Conservation (phyloP, 306 rosid species). For the Acacia confusa region DNA sequence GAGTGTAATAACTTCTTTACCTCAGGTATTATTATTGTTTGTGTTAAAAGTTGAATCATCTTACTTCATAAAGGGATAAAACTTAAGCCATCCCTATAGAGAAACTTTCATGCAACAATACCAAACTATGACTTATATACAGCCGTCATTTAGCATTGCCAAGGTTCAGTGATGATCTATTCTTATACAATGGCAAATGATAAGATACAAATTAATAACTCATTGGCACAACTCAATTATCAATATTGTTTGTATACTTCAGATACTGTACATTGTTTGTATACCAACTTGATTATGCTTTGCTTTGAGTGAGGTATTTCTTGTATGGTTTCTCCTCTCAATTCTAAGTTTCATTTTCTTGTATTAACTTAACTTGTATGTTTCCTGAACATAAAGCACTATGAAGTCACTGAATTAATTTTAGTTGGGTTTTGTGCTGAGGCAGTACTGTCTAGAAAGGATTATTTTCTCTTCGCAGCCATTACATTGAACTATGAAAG, state of each 20-base stretch:
- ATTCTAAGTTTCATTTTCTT: conserved; percentile 11
- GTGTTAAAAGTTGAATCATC: conserved; percentile 20
- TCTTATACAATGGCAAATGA: not conserved
- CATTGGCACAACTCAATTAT: not conserved
- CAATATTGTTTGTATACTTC: not conserved
- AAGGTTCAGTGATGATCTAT: not conserved
- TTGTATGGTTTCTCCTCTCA: conserved; percentile 13
- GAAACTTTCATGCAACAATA: not conserved
- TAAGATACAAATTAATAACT: not conserved
- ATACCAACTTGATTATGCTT: conserved; percentile 9
- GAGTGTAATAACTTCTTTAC: conserved; percentile 97
- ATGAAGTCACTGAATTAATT: not conserved
- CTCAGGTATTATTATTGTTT: conserved; percentile 60
- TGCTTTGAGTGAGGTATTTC: not conserved
- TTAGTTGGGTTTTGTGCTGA: conserved; percentile 2
- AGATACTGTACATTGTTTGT: conserved; percentile 3
- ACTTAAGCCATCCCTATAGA: conserved; percentile 2
- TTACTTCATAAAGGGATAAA: conserved; percentile 17
- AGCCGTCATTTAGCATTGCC: not conserved
- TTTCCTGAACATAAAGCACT: not conserved
- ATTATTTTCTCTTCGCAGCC: not conserved
- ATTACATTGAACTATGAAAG: conserved; percentile 12
- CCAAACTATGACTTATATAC: not conserved
- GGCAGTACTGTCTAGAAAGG: not conserved
- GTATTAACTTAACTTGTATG: not conserved